These are phyloP conservation scores for Crucibulum laeve DNA, from an alignment of 768 basidiomycete genomes.

Conservation along the genomic window DNA sequence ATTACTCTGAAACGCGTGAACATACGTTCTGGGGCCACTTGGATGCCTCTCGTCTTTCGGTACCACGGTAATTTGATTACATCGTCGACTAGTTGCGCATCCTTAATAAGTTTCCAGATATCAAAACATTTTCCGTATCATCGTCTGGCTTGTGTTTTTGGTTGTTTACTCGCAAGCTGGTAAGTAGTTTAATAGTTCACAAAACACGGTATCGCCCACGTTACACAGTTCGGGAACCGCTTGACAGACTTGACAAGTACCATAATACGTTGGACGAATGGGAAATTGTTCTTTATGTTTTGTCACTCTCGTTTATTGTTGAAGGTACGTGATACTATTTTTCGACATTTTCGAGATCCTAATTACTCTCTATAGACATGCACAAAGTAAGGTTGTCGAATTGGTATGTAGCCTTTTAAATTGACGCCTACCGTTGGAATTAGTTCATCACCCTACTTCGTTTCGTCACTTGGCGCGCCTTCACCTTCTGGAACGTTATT, in stretches of 20 bases:
- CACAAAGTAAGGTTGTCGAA: slow-evolving; percentile 40
- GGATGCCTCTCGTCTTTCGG: slow-evolving; percentile 72
- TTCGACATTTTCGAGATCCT: neutral
- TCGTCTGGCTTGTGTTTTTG: slow-evolving; percentile 76
- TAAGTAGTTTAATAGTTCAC: slow-evolving; percentile 20
- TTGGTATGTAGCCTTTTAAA: neutral
- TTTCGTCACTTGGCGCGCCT: slow-evolving; percentile 76
- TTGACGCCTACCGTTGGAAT: too few relatives aligned
- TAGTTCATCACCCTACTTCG: slow-evolving; percentile 69
- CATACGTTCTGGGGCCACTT: slow-evolving; percentile 65
- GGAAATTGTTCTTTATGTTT: slow-evolving; percentile 76
- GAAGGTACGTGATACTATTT: slow-evolving; percentile 53
- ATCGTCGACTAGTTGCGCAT: neutral
- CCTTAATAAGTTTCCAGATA: slow-evolving; percentile 42
- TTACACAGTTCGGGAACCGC: slow-evolving; percentile 64
- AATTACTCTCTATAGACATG: slow-evolving; percentile 31
- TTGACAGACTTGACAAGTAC: slow-evolving; percentile 61
- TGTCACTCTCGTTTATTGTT: slow-evolving; percentile 71
- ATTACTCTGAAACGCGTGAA: slow-evolving; percentile 52
- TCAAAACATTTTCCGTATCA: slow-evolving; percentile 78
- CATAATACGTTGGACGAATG: slow-evolving; percentile 63
- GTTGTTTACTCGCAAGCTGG: slow-evolving; percentile 82
- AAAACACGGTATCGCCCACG: neutral
- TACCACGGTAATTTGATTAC: slow-evolving; percentile 54
- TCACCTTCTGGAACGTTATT: slow-evolving; percentile 75